Evolutionary conservation across 306 rosid species (phyloP).

Genomic region (Lathyrus aphaca): DNA sequence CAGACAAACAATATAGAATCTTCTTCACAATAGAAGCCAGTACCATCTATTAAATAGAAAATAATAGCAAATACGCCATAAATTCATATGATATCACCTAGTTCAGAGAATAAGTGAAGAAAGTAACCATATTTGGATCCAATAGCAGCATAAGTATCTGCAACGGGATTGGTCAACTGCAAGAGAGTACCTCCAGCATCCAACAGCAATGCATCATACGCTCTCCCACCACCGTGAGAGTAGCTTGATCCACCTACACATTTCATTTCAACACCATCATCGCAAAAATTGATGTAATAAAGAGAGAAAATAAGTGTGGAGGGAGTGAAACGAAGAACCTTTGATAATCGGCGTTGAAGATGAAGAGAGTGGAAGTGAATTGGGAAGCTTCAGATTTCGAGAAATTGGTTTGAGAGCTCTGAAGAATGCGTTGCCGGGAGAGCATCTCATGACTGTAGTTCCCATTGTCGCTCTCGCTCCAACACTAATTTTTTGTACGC

Average conservation of each 20-base stretch:
- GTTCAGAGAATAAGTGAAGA: neutral
- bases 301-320: neutral
- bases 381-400: constrained; percentile 18
- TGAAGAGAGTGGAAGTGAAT: constrained; percentile 48
- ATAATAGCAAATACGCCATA: neutral
- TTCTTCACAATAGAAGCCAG: too few species aligned
- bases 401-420: constrained; percentile 53
- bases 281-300: neutral
- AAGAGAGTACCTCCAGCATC: constrained; percentile 98
- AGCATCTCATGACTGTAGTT: constrained; percentile 50
- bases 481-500: too few species aligned
- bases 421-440: constrained; percentile 46
- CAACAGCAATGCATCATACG: constrained; percentile 77
- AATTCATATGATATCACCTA: neutral
- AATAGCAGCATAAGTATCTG: constrained; percentile 70
- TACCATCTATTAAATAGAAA: too few species aligned
- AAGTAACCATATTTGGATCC: constrained; percentile 71
- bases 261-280: neutral
- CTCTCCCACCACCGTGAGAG: constrained; percentile 19
- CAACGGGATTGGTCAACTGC: constrained; percentile 81
- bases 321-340: constrained; percentile 37
- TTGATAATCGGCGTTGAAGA: constrained; percentile 31
- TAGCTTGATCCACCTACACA: constrained; percentile 38
- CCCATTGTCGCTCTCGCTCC: constrained; percentile 46
- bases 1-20: too few species aligned